phyloP scores from a whole-genome alignment of 2,329 filamentous ascomycete genomes.

The Clonostachys sp. region DNA sequence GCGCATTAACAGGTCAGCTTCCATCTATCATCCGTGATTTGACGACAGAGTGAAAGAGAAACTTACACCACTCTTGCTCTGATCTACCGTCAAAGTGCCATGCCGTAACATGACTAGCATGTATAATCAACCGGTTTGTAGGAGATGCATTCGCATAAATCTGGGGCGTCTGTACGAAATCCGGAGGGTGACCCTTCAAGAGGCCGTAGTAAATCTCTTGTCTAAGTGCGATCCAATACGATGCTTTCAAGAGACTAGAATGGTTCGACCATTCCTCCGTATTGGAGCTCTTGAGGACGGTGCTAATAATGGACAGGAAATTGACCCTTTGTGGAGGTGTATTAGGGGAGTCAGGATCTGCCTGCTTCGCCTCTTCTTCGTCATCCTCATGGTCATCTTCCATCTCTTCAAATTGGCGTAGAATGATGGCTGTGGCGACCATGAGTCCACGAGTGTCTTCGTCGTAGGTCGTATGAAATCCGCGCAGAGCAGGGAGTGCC shows the following conservation, averaged over 20 bases:
- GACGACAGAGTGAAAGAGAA: too few relatives aligned
- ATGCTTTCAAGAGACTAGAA: slow-evolving; percentile 27
- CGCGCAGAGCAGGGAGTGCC: slow-evolving; percentile 29
- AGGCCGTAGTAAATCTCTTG: slow-evolving; percentile 35
- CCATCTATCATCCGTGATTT: too few relatives aligned
- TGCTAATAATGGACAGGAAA: slow-evolving; percentile 33
- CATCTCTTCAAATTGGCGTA: slow-evolving; percentile 33
- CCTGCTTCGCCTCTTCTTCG: too few relatives aligned
- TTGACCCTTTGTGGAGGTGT: slow-evolving; percentile 17
- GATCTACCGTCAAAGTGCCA: too few relatives aligned
- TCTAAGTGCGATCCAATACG: slow-evolving; percentile 35
- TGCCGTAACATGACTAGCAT: too few relatives aligned
- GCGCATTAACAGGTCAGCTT: too few relatives aligned
- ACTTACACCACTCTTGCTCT: too few relatives aligned
- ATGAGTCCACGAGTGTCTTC: slow-evolving; percentile 33
- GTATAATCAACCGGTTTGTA: too few relatives aligned
- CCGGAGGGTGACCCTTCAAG: slow-evolving; percentile 12
- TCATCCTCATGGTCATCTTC: slow-evolving; percentile 23
- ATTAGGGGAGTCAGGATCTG: too few relatives aligned
- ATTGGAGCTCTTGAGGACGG: slow-evolving; percentile 27
- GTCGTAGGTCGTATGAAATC: slow-evolving; percentile 18
- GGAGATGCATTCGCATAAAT: too few relatives aligned
- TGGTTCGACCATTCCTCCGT: slow-evolving; percentile 26
- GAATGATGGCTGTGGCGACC: slow-evolving; percentile 31
- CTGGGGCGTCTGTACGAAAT: too few relatives aligned